These are phyloP conservation scores for Diophrys appendiculata DNA, from an alignment of 73 alveolate genomes.

Conservation along the genomic window DNA sequence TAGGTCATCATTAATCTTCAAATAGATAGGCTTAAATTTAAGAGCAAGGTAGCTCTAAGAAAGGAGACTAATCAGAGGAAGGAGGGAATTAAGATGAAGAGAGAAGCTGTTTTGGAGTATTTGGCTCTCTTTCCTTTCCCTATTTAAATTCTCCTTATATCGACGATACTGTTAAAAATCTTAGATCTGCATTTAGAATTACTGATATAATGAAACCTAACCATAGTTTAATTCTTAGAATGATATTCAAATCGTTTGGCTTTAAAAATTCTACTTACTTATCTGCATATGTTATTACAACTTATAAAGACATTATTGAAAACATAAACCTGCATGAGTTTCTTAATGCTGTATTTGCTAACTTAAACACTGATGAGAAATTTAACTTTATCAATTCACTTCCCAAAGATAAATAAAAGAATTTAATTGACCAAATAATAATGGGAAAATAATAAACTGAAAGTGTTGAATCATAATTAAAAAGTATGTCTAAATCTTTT, in stretches of 20 bases:
- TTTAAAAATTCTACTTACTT: too few relatives aligned
- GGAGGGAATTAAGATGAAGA: not conserved
- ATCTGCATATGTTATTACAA: not conserved
- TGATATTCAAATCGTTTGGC: not conserved
- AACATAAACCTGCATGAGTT: too few relatives aligned
- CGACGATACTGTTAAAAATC: slow-evolving; percentile 2
- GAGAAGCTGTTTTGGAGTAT: slow-evolving; percentile 4
- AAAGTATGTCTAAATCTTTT: too few relatives aligned
- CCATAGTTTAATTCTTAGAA: not conserved
- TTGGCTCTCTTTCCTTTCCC: slow-evolving; percentile 1
- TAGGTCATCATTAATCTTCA: slow-evolving; percentile 3
- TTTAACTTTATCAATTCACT: too few relatives aligned
- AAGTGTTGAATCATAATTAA: too few relatives aligned
- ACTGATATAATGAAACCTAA: not conserved
- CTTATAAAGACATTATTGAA: not conserved
- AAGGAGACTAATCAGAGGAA: not conserved
- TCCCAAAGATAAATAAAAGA: too few relatives aligned
- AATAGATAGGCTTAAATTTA: not conserved
- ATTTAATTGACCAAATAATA: too few relatives aligned
- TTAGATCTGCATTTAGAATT: not conserved
- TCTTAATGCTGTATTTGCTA: too few relatives aligned
- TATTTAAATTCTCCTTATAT: not conserved
- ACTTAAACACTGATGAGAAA: too few relatives aligned
- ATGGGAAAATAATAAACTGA: too few relatives aligned
- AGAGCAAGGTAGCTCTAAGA: not conserved